Percentiles rank a stretch among this genome's conserved stretches.
Evolutionary conservation across 2,329 filamentous ascomycete species (phyloP).

Genomic region (Trichoderma sp.): DNA sequence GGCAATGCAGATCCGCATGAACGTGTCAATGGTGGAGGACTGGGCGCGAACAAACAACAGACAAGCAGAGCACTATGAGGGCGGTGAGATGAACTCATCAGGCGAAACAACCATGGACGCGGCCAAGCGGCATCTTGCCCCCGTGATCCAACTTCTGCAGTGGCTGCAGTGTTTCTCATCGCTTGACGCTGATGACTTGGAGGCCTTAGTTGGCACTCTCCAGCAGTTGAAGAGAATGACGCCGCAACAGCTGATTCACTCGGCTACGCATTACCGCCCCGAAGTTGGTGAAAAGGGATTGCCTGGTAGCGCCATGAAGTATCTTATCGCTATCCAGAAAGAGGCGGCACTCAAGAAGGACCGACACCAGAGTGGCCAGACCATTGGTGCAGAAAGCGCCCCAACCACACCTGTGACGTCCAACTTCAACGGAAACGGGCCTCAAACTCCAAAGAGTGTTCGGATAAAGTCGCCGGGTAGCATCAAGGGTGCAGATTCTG

Average conservation of each 20-base stretch:
- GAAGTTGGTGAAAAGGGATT: conserved; percentile 95
- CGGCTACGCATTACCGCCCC: conserved; percentile 87
- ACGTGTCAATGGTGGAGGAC: conserved; percentile 90
- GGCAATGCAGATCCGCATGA: conserved; percentile 99
- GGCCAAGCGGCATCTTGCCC: conserved; percentile 79
- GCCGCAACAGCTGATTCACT: conserved; percentile 86
- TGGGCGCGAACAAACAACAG: conserved; percentile 94
- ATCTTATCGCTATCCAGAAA: conserved; percentile 76
- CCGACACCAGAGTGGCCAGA: conserved; percentile 50
- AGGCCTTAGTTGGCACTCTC: conserved; percentile 83
- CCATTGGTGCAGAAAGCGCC: conserved; percentile 40
- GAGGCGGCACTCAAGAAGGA: conserved; percentile 66
- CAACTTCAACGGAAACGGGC: conserved; percentile 46
- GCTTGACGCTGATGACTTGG: conserved; percentile 78
- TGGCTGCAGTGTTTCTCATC: conserved; percentile 99
- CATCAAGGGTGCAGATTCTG: conserved; percentile 40
- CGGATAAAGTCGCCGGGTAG: conserved; percentile 44
- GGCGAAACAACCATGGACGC: conserved; percentile 88
- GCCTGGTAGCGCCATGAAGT: conserved; percentile 84
- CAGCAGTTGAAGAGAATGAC: conserved; percentile 84
- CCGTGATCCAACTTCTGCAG: conserved; percentile 89
- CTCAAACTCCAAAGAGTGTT: conserved; percentile 46
- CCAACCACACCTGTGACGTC: conserved; percentile 49
- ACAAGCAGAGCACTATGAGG: conserved; percentile 92
- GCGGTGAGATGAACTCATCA: conserved; percentile 79